Base-by-base conservation (phyloP, 2,329 filamentous ascomycete species). In the Epichloe aotearoae region DNA sequence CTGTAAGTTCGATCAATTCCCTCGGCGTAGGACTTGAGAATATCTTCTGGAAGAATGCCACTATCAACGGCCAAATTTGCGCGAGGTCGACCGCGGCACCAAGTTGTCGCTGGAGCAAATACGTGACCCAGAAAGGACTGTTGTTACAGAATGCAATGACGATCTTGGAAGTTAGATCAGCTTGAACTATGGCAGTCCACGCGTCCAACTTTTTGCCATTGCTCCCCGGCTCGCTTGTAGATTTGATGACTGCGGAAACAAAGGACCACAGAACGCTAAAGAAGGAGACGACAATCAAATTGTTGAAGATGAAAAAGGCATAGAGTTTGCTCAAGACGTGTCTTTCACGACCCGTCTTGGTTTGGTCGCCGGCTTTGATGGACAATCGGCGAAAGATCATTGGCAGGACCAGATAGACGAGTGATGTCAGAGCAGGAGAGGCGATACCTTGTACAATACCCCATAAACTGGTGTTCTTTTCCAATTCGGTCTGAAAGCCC, bases 241-340 rank as follows among this genome's bases (percentile, higher is more conserved):
- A 69, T 3, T 77, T 63, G 44, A 90, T 70, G 38, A 95, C 80
- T 4, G 72, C 72, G 1, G 81, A 70, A 8, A 89, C 72, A 59
- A 90, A 89, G 1, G 73, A 72, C 81, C 88, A 96, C 15, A 89
- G 69, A 1, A 87, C 82, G 43, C 86, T 88, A 66, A 97, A 97
- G 14, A 95, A 73, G 11, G 90, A 96, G 67, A 97, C 97, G 52
- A 97, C 83, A 57, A 98, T 73, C 50, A 98, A 69, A 63, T 97
- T 97, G 77, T 98, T 98, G 74, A 98, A 89, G 49, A 96, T 80
- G 67, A 98, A 98, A 71, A 98, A 98, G 17, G 86, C 79, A 68
- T 94, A 98, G 2, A 98, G 76, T 66, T 95, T 94, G 55, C 81
- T 83, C 53, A 93, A 77, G 49, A 98, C 93, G 65, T 97, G 91